phyloP scores from a whole-genome alignment of 2,329 filamentous ascomycete species.

The Alternaria postmessia region DNA sequence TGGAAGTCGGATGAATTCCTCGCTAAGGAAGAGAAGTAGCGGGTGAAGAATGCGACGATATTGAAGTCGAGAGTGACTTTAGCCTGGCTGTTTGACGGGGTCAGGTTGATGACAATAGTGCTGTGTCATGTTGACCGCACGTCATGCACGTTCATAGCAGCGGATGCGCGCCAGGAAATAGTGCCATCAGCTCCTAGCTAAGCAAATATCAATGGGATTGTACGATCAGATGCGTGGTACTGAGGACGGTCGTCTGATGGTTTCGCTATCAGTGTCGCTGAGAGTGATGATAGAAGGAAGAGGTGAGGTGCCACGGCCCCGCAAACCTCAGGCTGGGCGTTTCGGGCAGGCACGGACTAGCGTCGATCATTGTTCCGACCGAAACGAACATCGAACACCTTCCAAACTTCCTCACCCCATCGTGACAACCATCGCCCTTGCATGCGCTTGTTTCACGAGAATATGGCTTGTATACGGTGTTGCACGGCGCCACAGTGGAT shows the following conservation, averaged over 20 bases:
- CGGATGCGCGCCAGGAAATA: not conserved
- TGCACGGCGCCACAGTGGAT: not conserved
- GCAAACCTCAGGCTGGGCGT: slow-evolving; percentile 27
- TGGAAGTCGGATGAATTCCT: slow-evolving; percentile 35
- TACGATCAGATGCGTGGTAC: not conserved
- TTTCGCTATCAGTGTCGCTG: not conserved
- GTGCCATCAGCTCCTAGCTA: not conserved
- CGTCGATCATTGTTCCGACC: slow-evolving; percentile 14
- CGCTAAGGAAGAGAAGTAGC: not conserved
- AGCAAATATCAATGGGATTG: not conserved
- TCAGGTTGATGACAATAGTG: not conserved
- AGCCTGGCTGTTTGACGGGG: not conserved
- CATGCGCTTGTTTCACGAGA: slow-evolving; percentile 3
- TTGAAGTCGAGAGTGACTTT: too few species aligned
- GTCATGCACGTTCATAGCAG: not conserved
- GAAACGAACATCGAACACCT: slow-evolving; percentile 32
- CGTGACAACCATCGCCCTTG: slow-evolving; percentile 12
- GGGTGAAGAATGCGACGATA: not conserved
- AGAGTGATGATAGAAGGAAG: slow-evolving; percentile 7
- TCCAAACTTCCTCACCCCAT: slow-evolving; percentile 20
- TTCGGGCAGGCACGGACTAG: slow-evolving; percentile 24
- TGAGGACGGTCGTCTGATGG: not conserved
- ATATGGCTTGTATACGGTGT: not conserved
- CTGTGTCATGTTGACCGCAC: not conserved
- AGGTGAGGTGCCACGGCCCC: slow-evolving; percentile 17